Evolutionary conservation across 2,329 filamentous ascomycete species (phyloP).

Genomic region (Parafenestella ontariensis): DNA sequence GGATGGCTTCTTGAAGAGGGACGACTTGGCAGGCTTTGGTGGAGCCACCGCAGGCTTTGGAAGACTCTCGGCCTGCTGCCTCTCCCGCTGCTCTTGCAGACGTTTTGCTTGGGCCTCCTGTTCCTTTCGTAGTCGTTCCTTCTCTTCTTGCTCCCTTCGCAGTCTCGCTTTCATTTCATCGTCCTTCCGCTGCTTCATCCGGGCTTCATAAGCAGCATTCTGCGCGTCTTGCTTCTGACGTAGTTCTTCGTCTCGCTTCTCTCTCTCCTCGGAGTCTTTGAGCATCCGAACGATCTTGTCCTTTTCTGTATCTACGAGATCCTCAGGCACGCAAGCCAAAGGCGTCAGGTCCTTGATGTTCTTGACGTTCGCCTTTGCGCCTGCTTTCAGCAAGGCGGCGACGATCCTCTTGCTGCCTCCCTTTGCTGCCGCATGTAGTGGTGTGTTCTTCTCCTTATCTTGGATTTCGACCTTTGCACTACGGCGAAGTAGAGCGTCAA

Average conservation of each 20-base stretch:
- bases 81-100: constrained; percentile 3
- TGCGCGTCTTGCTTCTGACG: constrained; percentile 8
- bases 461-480: constrained; percentile 22
- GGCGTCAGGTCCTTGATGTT: constrained; percentile 28
- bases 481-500: constrained; percentile 23
- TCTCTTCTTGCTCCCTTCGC: constrained; percentile 4
- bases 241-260: constrained; percentile 12
- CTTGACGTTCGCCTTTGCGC: constrained; percentile 21
- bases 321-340: constrained; percentile 18
- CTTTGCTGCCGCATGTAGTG: constrained; percentile 27
- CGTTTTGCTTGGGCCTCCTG: not conserved
- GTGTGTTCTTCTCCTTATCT: constrained; percentile 28
- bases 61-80: not conserved
- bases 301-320: constrained; percentile 22
- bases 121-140: not conserved
- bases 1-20: constrained; percentile 17
- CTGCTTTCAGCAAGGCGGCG: constrained; percentile 21
- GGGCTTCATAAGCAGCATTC: constrained; percentile 9
- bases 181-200: constrained; percentile 10
- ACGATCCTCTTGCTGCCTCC: constrained; percentile 24
- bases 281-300: constrained; percentile 28
- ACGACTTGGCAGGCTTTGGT: not conserved
- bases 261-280: constrained; percentile 25
- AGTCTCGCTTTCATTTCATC: constrained; percentile 9
- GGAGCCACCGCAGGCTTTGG: not conserved